Evolutionary conservation across 306 rosid species (phyloP).

Genomic region (Albizia julibrissin): DNA sequence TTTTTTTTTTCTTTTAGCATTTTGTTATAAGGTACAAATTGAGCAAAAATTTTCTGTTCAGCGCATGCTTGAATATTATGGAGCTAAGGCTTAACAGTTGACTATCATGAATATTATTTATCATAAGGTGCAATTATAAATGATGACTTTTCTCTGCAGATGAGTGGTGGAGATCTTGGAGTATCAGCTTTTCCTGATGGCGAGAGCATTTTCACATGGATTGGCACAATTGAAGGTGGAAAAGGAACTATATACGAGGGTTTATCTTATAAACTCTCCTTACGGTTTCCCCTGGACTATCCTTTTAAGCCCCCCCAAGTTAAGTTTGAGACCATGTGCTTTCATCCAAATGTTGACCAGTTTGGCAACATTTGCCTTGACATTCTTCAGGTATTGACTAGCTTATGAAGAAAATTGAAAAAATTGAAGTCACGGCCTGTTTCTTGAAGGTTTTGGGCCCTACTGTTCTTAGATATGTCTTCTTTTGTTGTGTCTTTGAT

Average conservation of each 20-base stretch:
- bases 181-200: constrained; percentile 93
- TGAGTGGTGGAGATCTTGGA: constrained; percentile 93
- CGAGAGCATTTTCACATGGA: constrained; percentile 90
- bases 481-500: constrained; percentile 1
- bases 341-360: constrained; percentile 96
- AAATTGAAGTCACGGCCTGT: neutral
- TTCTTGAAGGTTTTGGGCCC: constrained; percentile 19
- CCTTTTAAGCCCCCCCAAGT: constrained; percentile 96
- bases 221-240: constrained; percentile 97
- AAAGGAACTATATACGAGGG: constrained; percentile 89
- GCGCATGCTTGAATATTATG: constrained; percentile 3
- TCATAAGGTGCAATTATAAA: constrained; percentile 1
- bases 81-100: constrained; percentile 12
- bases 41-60: neutral
- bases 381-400: constrained; percentile 79
- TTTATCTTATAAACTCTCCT: constrained; percentile 88
- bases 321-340: constrained; percentile 93
- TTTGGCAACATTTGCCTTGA: constrained; percentile 98
- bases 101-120: constrained; percentile 4
- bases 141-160: constrained; percentile 49
- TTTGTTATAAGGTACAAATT: neutral
- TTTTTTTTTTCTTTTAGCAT: neutral
- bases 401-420: constrained; percentile 8
- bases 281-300: constrained; percentile 84
- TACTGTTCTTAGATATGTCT: constrained; percentile 10